Base-by-base conservation (phyloP, 2,329 filamentous ascomycete genomes). In the Fusarium robinianum region DNA sequence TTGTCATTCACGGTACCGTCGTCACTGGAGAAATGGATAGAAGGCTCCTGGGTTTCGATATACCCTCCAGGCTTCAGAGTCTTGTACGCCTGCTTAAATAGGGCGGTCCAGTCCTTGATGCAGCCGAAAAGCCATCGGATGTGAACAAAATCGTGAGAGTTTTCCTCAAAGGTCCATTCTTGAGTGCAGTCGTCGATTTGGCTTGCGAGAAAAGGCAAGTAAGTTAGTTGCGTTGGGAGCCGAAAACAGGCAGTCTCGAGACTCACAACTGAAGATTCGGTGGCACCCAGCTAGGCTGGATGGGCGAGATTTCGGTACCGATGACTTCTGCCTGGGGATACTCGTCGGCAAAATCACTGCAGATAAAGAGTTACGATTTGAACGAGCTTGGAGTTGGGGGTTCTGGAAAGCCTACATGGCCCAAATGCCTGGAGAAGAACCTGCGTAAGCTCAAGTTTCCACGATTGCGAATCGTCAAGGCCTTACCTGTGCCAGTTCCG, bases 131-230 rank as follows among this genome's bases (percentile, higher is more conserved):
- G 36, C 36, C 36, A 39, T 14, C 36, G 26, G 14, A 39, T 32
- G 8, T 39, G 36, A 7, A 39, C 36, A 9, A 23, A 39, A 7
- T 44, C 33, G 14, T 19, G 34, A 4, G 32, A 37, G 6, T 42
- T 24, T n/a, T 36, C 23, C 8, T 19, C 24, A 24, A 42, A 36
- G 14, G 40, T 30, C 40, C 40, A 42, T 7, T 35, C 31, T 18
- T 42, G 31, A 4, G 32, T 42, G n/a, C 40, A 42, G 23, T 42
- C 40, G 5, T 42, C 40, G 24, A 42, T 42, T 29, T 36, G 40
- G 19, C 40, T 42, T n/a, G n/a, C n/a, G n/a, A n/a, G n/a, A n/a
- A n/a, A n/a, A n/a, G n/a, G n/a, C n/a, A n/a, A n/a, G n/a, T n/a
- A n/a, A n/a, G n/a, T n/a, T n/a, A n/a, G n/a, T n/a, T n/a, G n/a